Percentiles rank a stretch among this genome's conserved stretches.
These are phyloP conservation scores for Malus asiatica DNA, from an alignment of 306 rosid genomes.

Conservation along the genomic window DNA sequence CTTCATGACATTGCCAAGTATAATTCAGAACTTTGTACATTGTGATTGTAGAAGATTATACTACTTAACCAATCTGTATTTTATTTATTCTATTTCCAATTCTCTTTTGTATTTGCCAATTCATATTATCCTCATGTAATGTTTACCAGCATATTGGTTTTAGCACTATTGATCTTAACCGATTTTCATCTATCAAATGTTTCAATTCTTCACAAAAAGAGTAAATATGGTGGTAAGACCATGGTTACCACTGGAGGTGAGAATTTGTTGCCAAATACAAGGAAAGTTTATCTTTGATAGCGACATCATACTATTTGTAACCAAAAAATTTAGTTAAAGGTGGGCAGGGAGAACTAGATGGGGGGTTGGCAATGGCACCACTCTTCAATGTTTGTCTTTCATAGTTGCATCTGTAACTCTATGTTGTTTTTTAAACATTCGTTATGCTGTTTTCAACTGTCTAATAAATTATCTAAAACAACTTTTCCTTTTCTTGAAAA, in stretches of 20 bases:
- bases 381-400: background rate
- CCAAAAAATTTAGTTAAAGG: background rate
- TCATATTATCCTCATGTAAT: background rate
- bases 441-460: background rate
- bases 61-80: background rate
- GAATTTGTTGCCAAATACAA: background rate
- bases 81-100: background rate
- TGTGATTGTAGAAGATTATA: background rate
- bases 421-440: background rate
- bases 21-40: background rate
- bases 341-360: background rate
- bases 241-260: background rate
- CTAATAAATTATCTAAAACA: background rate
- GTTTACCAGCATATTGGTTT: background rate
- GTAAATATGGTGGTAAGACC: background rate
- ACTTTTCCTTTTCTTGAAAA: background rate
- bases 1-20: background rate
- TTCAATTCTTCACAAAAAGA: background rate
- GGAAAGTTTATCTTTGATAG: background rate
- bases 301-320: background rate
- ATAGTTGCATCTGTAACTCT: background rate
- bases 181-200: background rate
- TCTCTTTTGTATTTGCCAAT: background rate
- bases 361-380: background rate
- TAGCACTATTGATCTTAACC: background rate